Evolutionary conservation across 306 rosid genomes (phyloP), one percentile per base, ranked within the genome.

Genomic region (Lablab purpureus): DNA sequence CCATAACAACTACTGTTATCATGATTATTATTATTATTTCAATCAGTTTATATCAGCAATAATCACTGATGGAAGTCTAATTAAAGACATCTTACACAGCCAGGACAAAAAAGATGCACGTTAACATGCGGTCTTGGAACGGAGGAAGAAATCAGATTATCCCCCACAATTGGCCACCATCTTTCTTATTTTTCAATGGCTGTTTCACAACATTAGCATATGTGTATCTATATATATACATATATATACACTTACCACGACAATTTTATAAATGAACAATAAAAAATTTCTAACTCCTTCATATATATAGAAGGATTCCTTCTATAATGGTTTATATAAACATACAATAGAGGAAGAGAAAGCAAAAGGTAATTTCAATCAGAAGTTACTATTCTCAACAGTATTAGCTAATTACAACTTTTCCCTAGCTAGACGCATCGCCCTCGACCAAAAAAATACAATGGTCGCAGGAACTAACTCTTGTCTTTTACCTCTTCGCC

Each of bases 371-470:
- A 76, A 85, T 43, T 73, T 37, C 64, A 69, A 85, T 88, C 71
- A 75, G 85, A 71, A 76, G 84, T 71, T 75, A 74, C 84, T 85
- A 82, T 78, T 72, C 80, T 76, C 83, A 84, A 87, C 83, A 74
- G 82, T 80, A 83, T 80, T 84, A 83, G 58, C 68, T 85, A 84
- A 88, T 91, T 93, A 90, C 91, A 88, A 23, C 74, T 77, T 84
- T 55, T 34, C 27, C 70, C 70, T 64, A 74, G 14, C 62, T 76
- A 79, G 34, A 73, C 60, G 85, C 56, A 84, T 63, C 47, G 25
- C 85, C 91, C 89, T 74, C 77, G 60, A 86, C 90, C 91, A 84
- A 86, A 82, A 92, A 90, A 82, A 87, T 86, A 91, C 81, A 88
- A 81, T 87, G 92, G 85, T 70, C 76, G 63, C 22, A 79, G 78